phyloP scores from a whole-genome alignment of 148 eudicot species.

The Drosera capensis region DNA sequence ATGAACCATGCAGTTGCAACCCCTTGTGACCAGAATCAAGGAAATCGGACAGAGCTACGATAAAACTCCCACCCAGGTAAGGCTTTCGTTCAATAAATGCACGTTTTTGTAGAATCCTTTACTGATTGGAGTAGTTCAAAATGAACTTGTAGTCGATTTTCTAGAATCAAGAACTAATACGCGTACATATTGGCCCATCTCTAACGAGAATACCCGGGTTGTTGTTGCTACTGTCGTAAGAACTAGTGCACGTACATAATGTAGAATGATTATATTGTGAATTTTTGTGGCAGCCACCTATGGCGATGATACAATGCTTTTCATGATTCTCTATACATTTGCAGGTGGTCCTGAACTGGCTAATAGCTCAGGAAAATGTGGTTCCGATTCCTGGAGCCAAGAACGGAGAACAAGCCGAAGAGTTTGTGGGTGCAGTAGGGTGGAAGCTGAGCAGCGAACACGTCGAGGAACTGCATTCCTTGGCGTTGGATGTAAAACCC shows the following conservation, averaged over 20 bases:
- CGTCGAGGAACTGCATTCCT: slow-evolving; percentile 58
- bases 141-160: too few relatives aligned
- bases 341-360: slow-evolving; percentile 88
- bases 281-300: neutral
- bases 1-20: slow-evolving; percentile 70
- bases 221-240: too few relatives aligned
- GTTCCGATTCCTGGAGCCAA: slow-evolving; percentile 95
- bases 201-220: too few relatives aligned
- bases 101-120: too few relatives aligned
- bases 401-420: slow-evolving; percentile 70
- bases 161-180: too few relatives aligned
- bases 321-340: neutral
- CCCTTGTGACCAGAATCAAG: slow-evolving; percentile 58
- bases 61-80: slow-evolving; percentile 77
- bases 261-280: too few relatives aligned
- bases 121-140: too few relatives aligned
- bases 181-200: too few relatives aligned
- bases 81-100: too few relatives aligned
- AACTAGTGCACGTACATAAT: too few relatives aligned
- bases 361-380: slow-evolving; percentile 81
- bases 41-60: slow-evolving; percentile 65
- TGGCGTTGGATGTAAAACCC: slow-evolving; percentile 52
- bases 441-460: slow-evolving; percentile 62
- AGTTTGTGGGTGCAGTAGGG: slow-evolving; percentile 72
- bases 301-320: neutral